A percentile compares a stretch with the other conserved stretches of the same genome.
Conservation (phyloP, 73 alveolate genomes). For the Tetrahymena elliotti region DNA sequence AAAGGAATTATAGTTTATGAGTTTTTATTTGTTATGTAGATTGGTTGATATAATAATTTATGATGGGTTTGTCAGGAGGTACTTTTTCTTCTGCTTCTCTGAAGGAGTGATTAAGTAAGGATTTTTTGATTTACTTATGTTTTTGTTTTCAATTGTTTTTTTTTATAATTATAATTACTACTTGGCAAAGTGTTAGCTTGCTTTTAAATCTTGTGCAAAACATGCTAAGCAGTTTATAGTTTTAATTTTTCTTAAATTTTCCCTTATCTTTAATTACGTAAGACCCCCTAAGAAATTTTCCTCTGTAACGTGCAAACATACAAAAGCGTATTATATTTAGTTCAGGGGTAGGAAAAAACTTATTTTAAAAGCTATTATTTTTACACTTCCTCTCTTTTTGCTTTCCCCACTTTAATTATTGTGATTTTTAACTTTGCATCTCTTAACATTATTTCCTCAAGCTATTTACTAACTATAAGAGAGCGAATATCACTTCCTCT, state of each 20-base stretch:
- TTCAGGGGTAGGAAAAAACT: not conserved
- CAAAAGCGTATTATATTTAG: not conserved
- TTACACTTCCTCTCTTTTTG: not conserved
- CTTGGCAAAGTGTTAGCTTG: not conserved
- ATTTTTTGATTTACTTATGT: not conserved
- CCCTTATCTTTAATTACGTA: not conserved
- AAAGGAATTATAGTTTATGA: not conserved
- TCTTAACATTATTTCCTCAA: not conserved
- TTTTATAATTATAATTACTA: not conserved
- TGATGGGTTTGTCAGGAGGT: not conserved
- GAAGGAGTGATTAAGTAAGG: not conserved
- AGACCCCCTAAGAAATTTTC: constrained; percentile 1
- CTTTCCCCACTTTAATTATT: not conserved
- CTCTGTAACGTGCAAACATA: not conserved
- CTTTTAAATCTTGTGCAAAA: not conserved
- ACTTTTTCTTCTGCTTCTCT: not conserved
- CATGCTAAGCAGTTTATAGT: not conserved
- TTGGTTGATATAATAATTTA: not conserved
- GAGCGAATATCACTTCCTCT: not conserved
- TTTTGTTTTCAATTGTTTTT: not conserved
- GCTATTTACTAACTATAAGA: not conserved
- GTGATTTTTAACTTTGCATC: not conserved
- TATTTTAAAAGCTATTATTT: not conserved
- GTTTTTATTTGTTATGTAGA: not conserved
- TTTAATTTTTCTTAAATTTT: not conserved